Evolutionary conservation across 176 grass and related monocot species (phyloP).

Genomic region (Aechmea fasciata): DNA sequence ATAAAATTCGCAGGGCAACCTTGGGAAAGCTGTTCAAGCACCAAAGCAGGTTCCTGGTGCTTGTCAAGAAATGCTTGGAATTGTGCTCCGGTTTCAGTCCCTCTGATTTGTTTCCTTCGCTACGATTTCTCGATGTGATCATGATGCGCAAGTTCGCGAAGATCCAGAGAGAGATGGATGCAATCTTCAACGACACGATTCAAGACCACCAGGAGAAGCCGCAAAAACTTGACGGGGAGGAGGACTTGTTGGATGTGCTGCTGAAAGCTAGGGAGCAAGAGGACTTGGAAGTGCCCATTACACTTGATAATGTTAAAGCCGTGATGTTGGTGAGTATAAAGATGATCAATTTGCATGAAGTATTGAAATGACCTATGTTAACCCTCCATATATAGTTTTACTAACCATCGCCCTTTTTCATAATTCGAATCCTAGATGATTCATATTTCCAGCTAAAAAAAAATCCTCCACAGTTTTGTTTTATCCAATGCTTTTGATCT

Average conservation of each 20-base stretch:
- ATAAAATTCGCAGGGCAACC: background rate
- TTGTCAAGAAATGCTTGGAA: slow-evolving; percentile 3
- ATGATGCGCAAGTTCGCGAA: slow-evolving; percentile 16
- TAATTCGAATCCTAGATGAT: too few relatives aligned
- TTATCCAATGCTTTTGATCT: background rate
- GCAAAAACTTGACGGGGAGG: slow-evolving; percentile 11
- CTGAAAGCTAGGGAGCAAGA: slow-evolving; percentile 36
- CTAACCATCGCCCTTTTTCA: too few relatives aligned
- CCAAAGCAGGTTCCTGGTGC: slow-evolving; percentile 18
- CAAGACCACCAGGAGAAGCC: slow-evolving; percentile 25
- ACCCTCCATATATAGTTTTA: too few relatives aligned
- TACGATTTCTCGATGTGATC: slow-evolving; percentile 11
- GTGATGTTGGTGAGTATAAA: too few relatives aligned
- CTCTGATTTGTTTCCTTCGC: slow-evolving; percentile 27
- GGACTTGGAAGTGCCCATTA: slow-evolving; percentile 27
- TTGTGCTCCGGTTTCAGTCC: slow-evolving; percentile 29
- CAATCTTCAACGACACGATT: slow-evolving; percentile 50
- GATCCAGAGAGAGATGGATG: slow-evolving; percentile 25
- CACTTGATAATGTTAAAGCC: background rate
- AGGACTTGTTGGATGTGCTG: slow-evolving; percentile 10
- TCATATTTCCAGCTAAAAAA: too few relatives aligned
- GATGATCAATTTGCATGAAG: background rate
- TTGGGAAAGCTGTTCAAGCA: slow-evolving; percentile 17
- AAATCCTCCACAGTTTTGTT: background rate
- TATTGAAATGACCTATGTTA: slow-evolving; percentile 41